Conservation (phyloP, 2,329 filamentous ascomycete species). For the Aureobasidium mangrovei region DNA sequence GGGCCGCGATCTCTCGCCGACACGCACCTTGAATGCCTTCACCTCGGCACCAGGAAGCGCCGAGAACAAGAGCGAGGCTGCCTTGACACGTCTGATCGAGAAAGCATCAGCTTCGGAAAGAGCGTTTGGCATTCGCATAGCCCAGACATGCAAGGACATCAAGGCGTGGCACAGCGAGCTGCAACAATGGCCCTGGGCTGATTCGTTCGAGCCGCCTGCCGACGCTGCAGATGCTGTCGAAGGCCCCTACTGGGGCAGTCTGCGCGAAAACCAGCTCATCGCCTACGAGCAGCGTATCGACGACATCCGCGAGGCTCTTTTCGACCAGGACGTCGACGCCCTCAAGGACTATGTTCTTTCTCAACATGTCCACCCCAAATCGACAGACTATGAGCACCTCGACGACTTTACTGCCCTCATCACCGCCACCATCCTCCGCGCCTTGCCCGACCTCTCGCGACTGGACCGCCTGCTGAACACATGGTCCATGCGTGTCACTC, state of each 20-base stretch:
- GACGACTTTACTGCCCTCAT: conserved; percentile 86
- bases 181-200: conserved; percentile 51
- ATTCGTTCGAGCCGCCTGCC: conserved; percentile 35
- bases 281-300: conserved; percentile 65
- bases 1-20: conserved; percentile 52
- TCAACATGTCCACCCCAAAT: conserved; percentile 53
- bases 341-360: conserved; percentile 81
- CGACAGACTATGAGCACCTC: conserved; percentile 41
- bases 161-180: conserved; percentile 70
- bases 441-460: conserved; percentile 70
- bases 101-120: conserved; percentile 56
- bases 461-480: conserved; percentile 63
- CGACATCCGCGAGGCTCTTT: conserved; percentile 61
- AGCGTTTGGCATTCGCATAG: conserved; percentile 62
- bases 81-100: conserved; percentile 48
- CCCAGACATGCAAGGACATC: conserved; percentile 60
- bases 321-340: conserved; percentile 68
- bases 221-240: conserved; percentile 22
- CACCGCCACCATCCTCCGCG: conserved; percentile 83
- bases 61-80: conserved; percentile 27
- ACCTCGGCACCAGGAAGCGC: conserved; percentile 31
- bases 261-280: conserved; percentile 55
- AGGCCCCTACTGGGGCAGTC: conserved; percentile 57
- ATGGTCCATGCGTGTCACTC: conserved; percentile 69
- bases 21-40: conserved; percentile 53